phyloP scores from a whole-genome alignment of 306 rosid genomes.

The Cotoneaster glaucophyllus region DNA sequence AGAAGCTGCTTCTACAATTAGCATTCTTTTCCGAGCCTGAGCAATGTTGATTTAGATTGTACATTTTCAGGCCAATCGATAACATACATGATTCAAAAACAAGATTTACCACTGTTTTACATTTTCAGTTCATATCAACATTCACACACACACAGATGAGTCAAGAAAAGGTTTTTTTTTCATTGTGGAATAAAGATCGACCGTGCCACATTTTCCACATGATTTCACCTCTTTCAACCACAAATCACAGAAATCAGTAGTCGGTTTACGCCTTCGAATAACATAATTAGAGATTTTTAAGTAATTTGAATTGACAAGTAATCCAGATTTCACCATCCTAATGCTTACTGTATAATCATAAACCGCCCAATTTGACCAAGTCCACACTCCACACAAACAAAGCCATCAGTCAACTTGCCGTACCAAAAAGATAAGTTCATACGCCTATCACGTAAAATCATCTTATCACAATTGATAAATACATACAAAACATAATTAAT shows the following conservation, averaged over 20 bases:
- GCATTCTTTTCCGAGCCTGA: background rate
- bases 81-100: background rate
- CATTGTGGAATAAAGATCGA: background rate
- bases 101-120: background rate
- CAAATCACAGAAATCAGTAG: background rate
- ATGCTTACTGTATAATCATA: background rate
- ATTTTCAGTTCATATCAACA: no score
- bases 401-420: background rate
- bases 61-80: background rate
- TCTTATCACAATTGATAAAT: background rate
- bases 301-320: background rate
- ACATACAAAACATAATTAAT: background rate
- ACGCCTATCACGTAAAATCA: background rate
- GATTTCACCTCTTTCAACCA: background rate
- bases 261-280: background rate
- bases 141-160: background rate
- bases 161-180: background rate
- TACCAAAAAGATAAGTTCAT: background rate
- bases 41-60: background rate
- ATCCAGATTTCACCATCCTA: background rate
- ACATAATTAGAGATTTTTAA: background rate
- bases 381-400: slow-evolving; percentile 2
- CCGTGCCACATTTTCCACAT: background rate
- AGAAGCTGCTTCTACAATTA: background rate
- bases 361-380: slow-evolving; percentile 20